Percentiles rank a stretch among this genome's conserved stretches.
phyloP scores from a whole-genome alignment of 2,329 filamentous ascomycete species.

The Aspergillus sojae region DNA sequence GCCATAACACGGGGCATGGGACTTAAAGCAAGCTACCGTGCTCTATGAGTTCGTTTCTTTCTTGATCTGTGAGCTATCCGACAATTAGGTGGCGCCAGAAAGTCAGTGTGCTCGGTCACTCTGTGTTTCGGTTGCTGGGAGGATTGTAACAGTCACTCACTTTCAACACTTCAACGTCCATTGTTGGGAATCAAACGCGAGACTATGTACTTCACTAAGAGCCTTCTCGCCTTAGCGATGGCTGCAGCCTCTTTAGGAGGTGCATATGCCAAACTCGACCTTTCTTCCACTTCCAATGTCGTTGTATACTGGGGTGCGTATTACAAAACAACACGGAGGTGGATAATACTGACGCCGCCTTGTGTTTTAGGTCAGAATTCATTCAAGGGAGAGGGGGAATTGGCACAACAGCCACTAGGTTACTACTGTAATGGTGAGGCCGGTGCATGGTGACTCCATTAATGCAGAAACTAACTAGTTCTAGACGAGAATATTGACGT shows the following conservation, averaged over 20 bases:
- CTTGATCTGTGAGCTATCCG: background rate
- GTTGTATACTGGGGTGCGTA: constrained; percentile 65
- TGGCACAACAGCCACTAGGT: constrained; percentile 58
- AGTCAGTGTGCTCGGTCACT: background rate
- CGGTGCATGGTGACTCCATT: background rate
- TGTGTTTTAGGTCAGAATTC: constrained; percentile 61
- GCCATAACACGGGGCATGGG: background rate
- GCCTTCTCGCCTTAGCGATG: constrained; percentile 28
- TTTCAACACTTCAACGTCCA: background rate
- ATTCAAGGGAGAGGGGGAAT: constrained; percentile 46
- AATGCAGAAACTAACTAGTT: constrained; percentile 15
- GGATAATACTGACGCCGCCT: background rate
- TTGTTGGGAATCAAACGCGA: background rate
- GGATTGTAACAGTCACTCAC: background rate
- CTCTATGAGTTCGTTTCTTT: background rate
- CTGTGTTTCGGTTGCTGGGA: background rate
- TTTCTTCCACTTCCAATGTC: constrained; percentile 56
- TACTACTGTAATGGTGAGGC: constrained; percentile 62
- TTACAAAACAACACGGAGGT: background rate
- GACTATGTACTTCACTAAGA: constrained; percentile 32
- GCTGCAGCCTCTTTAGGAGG: constrained; percentile 34
- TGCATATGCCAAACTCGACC: constrained; percentile 46
- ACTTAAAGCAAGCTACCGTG: background rate
- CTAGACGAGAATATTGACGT: constrained; percentile 34
- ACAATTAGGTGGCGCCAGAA: background rate